Conservation (phyloP, 2,329 filamentous ascomycete genomes). For the Botryosphaeria dothidea region DNA sequence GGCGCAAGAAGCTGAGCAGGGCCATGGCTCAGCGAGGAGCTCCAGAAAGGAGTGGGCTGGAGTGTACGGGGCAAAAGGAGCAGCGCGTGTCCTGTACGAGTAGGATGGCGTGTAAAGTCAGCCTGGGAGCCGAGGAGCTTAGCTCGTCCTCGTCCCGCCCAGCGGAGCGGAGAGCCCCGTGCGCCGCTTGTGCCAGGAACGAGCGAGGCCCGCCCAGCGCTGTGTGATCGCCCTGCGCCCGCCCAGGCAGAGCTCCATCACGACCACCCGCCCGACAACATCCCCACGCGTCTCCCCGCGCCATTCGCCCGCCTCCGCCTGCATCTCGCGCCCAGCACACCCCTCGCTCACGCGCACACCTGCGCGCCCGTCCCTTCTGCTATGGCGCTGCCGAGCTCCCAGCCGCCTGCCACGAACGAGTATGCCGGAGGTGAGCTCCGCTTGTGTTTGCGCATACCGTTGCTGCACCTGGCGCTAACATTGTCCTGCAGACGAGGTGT, state of each 20-base stretch:
- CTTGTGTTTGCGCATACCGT: background rate
- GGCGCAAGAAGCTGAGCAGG: slow-evolving; percentile 49
- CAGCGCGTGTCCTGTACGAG: background rate
- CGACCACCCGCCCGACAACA: background rate
- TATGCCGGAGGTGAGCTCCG: slow-evolving; percentile 45
- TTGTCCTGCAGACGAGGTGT: slow-evolving; percentile 77
- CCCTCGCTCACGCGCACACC: background rate
- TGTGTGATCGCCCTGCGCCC: background rate
- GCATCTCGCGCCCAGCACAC: background rate
- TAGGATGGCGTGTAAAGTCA: background rate
- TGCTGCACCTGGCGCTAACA: background rate
- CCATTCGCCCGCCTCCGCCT: background rate
- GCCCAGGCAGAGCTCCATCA: slow-evolving; percentile 1
- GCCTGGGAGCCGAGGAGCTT: background rate
- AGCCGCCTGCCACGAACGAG: slow-evolving; percentile 40
- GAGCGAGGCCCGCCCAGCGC: background rate
- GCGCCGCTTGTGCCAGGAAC: slow-evolving; percentile 3
- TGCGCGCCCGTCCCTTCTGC: slow-evolving; percentile 27
- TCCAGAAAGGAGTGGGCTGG: background rate
- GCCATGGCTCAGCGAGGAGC: slow-evolving; percentile 37
- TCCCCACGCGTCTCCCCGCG: background rate
- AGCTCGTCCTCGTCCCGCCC: background rate
- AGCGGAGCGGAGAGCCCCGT: background rate
- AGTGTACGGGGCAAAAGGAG: background rate
- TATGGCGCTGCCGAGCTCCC: slow-evolving; percentile 40